phyloP scores from a whole-genome alignment of 2,329 filamentous ascomycete species.

The Colletotrichum sp. region DNA sequence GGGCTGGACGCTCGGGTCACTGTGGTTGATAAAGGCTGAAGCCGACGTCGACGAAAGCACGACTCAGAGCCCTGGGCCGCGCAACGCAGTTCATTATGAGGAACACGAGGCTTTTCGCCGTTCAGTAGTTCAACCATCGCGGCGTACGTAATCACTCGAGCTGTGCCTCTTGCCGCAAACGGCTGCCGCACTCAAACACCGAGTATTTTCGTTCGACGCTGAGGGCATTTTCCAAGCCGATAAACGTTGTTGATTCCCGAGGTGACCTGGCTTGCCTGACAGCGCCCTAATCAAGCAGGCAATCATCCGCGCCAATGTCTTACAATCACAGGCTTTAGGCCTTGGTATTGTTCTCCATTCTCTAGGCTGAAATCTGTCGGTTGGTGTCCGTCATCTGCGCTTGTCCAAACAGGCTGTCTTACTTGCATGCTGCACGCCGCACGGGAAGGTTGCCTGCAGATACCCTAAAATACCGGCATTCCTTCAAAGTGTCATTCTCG shows the following conservation, averaged over 20 bases:
- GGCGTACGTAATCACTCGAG: constrained; percentile 8
- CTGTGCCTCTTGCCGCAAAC: neutral
- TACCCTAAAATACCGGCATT: neutral
- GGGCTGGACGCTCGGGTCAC: neutral
- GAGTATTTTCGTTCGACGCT: neutral
- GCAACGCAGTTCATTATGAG: neutral
- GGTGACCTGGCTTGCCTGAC: neutral
- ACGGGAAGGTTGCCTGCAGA: neutral
- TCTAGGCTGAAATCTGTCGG: neutral
- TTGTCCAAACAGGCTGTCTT: neutral
- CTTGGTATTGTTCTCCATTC: neutral
- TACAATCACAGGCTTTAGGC: neutral
- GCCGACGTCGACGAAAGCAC: neutral
- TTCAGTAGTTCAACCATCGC: neutral
- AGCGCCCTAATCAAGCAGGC: neutral
- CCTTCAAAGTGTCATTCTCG: neutral
- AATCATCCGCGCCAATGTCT: neutral
- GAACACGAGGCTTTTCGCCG: constrained; percentile 3
- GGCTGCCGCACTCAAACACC: neutral
- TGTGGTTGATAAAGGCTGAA: neutral
- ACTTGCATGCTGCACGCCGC: neutral
- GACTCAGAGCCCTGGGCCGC: constrained; percentile 11
- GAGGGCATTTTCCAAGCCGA: neutral
- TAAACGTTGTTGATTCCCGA: neutral
- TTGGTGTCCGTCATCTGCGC: neutral